phyloP scores from a whole-genome alignment of 1,139 yeast genomes.

The Scheffersomyces parashehatae region DNA sequence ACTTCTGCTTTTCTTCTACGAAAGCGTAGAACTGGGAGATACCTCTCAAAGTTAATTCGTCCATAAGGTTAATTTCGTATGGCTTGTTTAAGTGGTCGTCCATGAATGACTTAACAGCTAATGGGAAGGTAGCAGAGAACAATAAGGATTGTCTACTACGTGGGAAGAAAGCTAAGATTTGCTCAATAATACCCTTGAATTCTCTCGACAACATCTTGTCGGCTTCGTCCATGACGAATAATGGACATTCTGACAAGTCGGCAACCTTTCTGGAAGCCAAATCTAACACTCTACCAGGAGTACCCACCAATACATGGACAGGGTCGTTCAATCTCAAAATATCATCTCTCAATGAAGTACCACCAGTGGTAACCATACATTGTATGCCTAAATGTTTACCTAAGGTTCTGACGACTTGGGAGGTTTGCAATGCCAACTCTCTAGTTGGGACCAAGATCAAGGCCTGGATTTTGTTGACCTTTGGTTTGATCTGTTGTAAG shows the following conservation, averaged over 20 bases:
- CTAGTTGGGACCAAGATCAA: constrained; percentile 90
- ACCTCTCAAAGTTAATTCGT: constrained; percentile 93
- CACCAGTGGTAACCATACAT: constrained; percentile 99
- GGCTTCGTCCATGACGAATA: constrained; percentile 98
- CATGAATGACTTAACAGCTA: constrained; percentile 91
- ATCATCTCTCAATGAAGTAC: constrained; percentile 92
- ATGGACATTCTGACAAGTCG: constrained; percentile 81
- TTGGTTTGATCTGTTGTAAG: constrained; percentile 81
- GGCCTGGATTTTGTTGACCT: constrained; percentile 81
- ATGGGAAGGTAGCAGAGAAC: constrained; percentile 95
- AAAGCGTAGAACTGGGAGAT: constrained; percentile 96
- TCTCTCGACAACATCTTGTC: constrained; percentile 95
- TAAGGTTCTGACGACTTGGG: constrained; percentile 95
- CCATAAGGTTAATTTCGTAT: constrained; percentile 95
- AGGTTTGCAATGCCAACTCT: constrained; percentile 94
- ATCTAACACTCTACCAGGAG: constrained; percentile 96
- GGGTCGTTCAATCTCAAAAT: constrained; percentile 89
- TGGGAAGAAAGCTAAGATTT: constrained; percentile 82
- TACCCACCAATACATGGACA: constrained; percentile 88
- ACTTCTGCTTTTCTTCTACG: constrained; percentile 93
- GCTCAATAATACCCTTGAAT: constrained; percentile 85
- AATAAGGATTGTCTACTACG: constrained; percentile 77
- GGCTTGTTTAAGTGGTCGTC: constrained; percentile 88
- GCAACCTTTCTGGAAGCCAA: constrained; percentile 87
- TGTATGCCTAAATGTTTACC: constrained; percentile 92